Base-by-base conservation (phyloP, 805 yeast genomes). In the Cyberlindnera maclurae region DNA sequence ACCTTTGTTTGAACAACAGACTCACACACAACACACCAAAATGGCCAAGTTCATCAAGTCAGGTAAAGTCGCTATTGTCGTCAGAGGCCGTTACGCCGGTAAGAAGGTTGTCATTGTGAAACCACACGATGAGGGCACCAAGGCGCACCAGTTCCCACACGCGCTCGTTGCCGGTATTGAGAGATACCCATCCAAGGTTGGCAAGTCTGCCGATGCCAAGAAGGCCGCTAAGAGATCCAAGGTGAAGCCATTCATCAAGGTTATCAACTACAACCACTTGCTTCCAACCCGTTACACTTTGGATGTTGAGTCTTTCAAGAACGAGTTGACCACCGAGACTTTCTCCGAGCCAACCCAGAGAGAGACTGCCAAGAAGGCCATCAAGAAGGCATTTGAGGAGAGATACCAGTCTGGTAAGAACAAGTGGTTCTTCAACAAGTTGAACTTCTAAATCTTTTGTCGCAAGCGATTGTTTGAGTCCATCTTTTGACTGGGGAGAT, bases 41-140 rank as follows among this genome's bases (percentile, higher is more conserved):
- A 89, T 88, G 96, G 96, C 96, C 77, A 93, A 93, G 77, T 90
- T 93, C 83, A 82, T 93, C 76, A 93, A 90, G 80, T 85, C 97
- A 68, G 97, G 97, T 80, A 54, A 51, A 43, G 97, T 90, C 82
- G 97, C 89, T 80, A 81, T 71, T 39, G 52, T 51, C 44, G 55
- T 51, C 44, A 49, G 54, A 47, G 97, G 98, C 68, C 90, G 97
- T 78, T 90, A 79, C 83, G 98, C 98, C 71, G 98, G 98, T 79
- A 90, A 88, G 85, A 90, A 90, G 84, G 98, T 90, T 59, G 97
- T 90, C 69, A 86, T 90, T 66, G 89, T 90, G 68, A 87, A 85
- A 73, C 93, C 96, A 60, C 93, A 85, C 70, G 97, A 93, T 66
- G 97, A 90, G 67, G 98, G 98, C 68, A 77, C 97, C 78, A 90